Base-by-base conservation (phyloP, 2,329 filamentous ascomycete genomes). In the Colletotrichum tofieldiae region DNA sequence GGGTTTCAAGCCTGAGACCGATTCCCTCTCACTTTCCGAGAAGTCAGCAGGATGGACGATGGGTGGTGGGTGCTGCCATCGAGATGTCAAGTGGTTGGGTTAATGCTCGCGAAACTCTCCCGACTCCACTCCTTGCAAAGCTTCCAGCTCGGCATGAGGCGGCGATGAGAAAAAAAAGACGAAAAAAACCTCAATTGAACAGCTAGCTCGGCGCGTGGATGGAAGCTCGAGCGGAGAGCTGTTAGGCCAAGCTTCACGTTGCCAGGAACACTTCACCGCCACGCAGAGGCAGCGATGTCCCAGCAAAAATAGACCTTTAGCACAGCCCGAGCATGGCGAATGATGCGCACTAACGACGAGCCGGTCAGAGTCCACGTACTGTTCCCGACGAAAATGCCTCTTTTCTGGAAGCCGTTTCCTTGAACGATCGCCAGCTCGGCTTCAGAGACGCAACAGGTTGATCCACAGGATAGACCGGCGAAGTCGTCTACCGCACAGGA, bases 221-320 rank as follows among this genome's bases (percentile, higher is more conserved):
- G 52, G 47, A 49, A 72, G 45, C 69, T 69, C 35, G 52, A 64
- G 59, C 45, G 8, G 51, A 56, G 29, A 72, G 43, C 58, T 41
- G 20, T n/a, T 23, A 39, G 14, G 65, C 37, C 54, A 64, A 64
- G 65, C 52, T 64, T 41, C 43, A 26, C 4, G 32, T 5, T 56
- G 54, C 65, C 67, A 69, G 65, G 54, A 59, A 64, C 69, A 49
- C 55, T 59, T 72, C 69, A 72, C 69, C 69, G 69, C 69, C 54
- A 69, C 54, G 35, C 4, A 32, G 29, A 41, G 37, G 55, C 58
- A 69, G 65, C 69, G 52, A 49, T 59, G 69, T 60, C 65, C 59
- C 52, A 59, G 65, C 51, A 23, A 69, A 41, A 43, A 55, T 18
- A 54, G 58, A 23, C 37, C 37, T 59, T 14, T 23, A 54, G 55